Evolutionary conservation across 2,329 filamentous ascomycete species (phyloP).

Genomic region (Venturia pyrina): DNA sequence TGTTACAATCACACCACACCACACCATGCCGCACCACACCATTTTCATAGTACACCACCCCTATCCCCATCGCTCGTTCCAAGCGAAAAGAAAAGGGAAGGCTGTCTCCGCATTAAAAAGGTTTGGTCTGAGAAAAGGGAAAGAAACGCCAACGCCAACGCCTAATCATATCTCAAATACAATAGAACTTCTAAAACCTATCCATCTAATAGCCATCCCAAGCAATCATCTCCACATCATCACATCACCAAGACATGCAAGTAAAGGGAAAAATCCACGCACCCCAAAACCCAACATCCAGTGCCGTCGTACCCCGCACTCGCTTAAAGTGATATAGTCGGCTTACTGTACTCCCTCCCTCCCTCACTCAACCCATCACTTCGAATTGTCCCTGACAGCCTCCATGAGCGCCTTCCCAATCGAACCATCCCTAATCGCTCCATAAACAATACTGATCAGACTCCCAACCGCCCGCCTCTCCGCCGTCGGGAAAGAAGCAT

Average conservation of each 20-base stretch:
- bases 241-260: not conserved
- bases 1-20: no score
- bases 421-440: constrained; percentile 16
- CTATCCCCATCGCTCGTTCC: not conserved
- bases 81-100: not conserved
- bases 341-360: no score
- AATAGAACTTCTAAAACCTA: not conserved
- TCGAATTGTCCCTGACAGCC: not conserved
- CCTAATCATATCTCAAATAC: not conserved
- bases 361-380: not conserved
- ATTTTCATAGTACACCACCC: no score
- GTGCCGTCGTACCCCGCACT: not conserved
- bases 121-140: not conserved
- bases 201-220: no score
- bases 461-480: constrained; percentile 16
- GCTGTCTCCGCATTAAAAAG: not conserved
- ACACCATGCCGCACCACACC: no score
- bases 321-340: no score
- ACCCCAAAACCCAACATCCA: not conserved
- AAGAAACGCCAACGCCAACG: not conserved
- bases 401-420: constrained; percentile 4
- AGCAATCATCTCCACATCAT: not conserved
- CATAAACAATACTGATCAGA: constrained; percentile 18
- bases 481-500: not conserved
- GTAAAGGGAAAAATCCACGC: not conserved